Base-by-base conservation (phyloP, 202 grass and related monocot species). In the Dendrocalamus latiflorus region DNA sequence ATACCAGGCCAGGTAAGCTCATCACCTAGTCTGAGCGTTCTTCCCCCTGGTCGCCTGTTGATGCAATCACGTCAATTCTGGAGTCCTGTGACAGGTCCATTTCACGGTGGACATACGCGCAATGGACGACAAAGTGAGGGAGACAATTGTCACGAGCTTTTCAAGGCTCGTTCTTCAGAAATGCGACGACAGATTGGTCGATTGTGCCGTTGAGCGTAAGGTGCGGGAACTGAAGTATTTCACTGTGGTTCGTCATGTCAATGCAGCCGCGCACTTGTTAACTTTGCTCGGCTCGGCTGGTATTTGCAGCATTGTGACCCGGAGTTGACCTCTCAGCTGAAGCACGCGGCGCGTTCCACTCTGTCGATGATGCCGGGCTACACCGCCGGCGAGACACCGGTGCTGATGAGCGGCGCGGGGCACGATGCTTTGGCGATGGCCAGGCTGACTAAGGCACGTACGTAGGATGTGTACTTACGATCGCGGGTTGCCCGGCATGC, bases 401-500 rank as follows among this genome's bases (percentile, higher is more conserved):
- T 95, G 77, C 85, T 99, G 73, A 99, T 99, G 93, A 99, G 93
- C 65, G 96, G 96, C 11, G 96, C 96, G 45, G 96, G 96, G 71
- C 96, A 99, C 67, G 96, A 99, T 81, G 96, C 93, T 30, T 91
- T 99, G 89, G 93, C 93, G 11, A 99, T 99, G 93, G 86, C 93
- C 51, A 81, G 79, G 85, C 76, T 99, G 72, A 96, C 93, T 26
- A 92, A 93, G 89, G 94, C 87, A 68, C 49, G 45, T 57, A n/a
- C n/a, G n/a, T n/a, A n/a, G n/a, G n/a, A n/a, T n/a, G n/a, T n/a
- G n/a, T n/a, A n/a, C n/a, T n/a, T n/a, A n/a, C n/a, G n/a, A n/a
- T n/a, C n/a, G n/a, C n/a, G n/a, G n/a, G n/a, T n/a, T 28, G 26
- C 26, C 0, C 26, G 26, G 26, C 26, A 28, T 28, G 26, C 26